phyloP scores from a whole-genome alignment of 2,329 filamentous ascomycete genomes.

The Alternaria burnsii region DNA sequence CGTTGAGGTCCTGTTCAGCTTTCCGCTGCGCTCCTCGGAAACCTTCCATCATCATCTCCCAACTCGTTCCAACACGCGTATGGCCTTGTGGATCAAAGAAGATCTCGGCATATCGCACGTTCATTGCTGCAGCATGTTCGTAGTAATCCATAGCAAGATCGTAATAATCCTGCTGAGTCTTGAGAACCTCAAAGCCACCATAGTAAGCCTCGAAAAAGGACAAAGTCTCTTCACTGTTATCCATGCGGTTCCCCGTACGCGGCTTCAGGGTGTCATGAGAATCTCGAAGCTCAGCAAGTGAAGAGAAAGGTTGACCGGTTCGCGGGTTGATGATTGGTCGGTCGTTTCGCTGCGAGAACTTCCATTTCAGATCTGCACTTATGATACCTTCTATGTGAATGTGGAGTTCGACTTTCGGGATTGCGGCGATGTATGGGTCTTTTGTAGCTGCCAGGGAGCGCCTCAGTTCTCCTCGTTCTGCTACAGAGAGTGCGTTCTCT shows the following conservation, averaged over 20 bases:
- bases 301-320: not conserved
- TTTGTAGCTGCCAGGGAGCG: conserved; percentile 10
- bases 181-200: conserved; percentile 41
- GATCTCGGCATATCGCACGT: conserved; percentile 54
- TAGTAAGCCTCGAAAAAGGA: conserved; percentile 38
- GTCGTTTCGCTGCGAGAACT: conserved; percentile 52
- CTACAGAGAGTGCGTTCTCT: conserved; percentile 16
- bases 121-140: conserved; percentile 44
- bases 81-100: conserved; percentile 58
- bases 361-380: conserved; percentile 54
- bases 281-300: conserved; percentile 20
- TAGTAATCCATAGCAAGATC: conserved; percentile 55
- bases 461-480: conserved; percentile 9
- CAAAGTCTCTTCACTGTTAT: conserved; percentile 23
- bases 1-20: conserved; percentile 10
- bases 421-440: not conserved
- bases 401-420: conserved; percentile 58
- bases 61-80: conserved; percentile 49
- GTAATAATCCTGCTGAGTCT: conserved; percentile 51
- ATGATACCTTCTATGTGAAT: conserved; percentile 59
- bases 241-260: conserved; percentile 9
- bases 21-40: conserved; percentile 43
- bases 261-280: conserved; percentile 39
- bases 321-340: conserved; percentile 16
- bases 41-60: conserved; percentile 41